Base-by-base conservation (phyloP, 768 basidiomycete species). In the Daedaleopsis sinensis region DNA sequence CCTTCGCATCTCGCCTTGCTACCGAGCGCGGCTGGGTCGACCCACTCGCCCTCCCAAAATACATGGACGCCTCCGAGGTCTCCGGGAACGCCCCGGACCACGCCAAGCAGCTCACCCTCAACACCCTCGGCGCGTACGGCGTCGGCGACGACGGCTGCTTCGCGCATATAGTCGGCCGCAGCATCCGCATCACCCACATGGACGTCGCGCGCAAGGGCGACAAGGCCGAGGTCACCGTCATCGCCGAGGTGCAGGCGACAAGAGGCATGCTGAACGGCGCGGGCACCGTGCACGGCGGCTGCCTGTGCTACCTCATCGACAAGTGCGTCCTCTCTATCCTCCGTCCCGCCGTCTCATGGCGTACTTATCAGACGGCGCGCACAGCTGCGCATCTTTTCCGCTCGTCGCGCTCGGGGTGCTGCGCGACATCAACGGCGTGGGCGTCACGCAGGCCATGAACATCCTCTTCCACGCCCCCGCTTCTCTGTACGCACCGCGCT, bases 231-330 rank as follows among this genome's bases (percentile, higher is more conserved):
- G 88, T 85, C 7, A 80, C 79, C 5, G 85, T 86, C 21, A 74
- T 83, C 9, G 84, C 86, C 4, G 90, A 90, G 69, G 76, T 90
- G 11, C 73, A 79, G 51, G 85, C 89, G 49, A 79, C 80, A 54
- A 86, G 86, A 88, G 89, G 82, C 58, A 89, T 90, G 87, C 76
- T 90, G 36, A 91, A 91, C 65, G 89, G 89, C 13, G 87, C 87
- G 24, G 86, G 86, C 1, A 88, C 89, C 83, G 77, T 90, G 16
- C 89, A 90, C 65, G 89, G 90, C n/a, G 89, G 86, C 42, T 88
- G 87, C 57, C 71, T 91, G 37, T 85, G 88, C 48, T 90, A 90
- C 73, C 76, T 91, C 57, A 84, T 90, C 47, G 89, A 91, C 73
- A 90, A 88, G 87, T 87, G 61, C 52, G 81, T 73, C 16, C 13